Evolutionary conservation across 371 early-diverging fungal genomes (phyloP), one percentile per base, ranked within the genome.

Genomic region (Lichtheimia ornata): DNA sequence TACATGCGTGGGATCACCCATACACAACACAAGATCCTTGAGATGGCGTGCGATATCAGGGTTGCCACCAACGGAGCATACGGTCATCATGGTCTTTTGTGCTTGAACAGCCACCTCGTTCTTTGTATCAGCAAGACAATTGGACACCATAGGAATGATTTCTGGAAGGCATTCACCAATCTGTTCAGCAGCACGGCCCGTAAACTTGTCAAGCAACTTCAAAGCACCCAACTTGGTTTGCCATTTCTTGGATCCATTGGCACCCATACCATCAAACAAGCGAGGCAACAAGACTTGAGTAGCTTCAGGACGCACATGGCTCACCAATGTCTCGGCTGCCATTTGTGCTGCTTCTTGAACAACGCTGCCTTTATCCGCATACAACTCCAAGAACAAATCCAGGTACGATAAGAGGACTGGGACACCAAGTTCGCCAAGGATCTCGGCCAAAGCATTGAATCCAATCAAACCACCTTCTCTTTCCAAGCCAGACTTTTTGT

Each of bases 1-100:
- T 0, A 90, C 88, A 55, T 85, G 78, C 14, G 81, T 77, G 7
- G 93, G 93, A 57, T 88, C 81, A 41, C 89, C 89, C 84, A 92
- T 90, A 74, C 89, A 88, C 44, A 81, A 73, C 24, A 90, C 86
- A 24, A 91, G 74, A 50, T 86, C 84, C 62, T 84, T 84, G 42
- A 89, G 70, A 65, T 87, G 87, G 15, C 83, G 82, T 14, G 82
- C 81, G 59, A 92, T 86, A 73, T 92, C 93, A 25, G 87, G 88
- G 73, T 92, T 92, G 49, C 86, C 88, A 62, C 90, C 89, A 13
- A 91, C 87, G 24, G 76, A 74, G 65, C 91, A 90, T 35, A 90
- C 77, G 35, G 74, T 77, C 59, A 79, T 70, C 90, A 92, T 90
- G 44, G 86, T 78, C 56, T 78, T 69, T 42, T 75, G 67, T 49